A percentile compares a stretch with the other conserved stretches of the same genome.
Evolutionary conservation across 768 basidiomycete genomes (phyloP).

Genomic region (Russula lepida): DNA sequence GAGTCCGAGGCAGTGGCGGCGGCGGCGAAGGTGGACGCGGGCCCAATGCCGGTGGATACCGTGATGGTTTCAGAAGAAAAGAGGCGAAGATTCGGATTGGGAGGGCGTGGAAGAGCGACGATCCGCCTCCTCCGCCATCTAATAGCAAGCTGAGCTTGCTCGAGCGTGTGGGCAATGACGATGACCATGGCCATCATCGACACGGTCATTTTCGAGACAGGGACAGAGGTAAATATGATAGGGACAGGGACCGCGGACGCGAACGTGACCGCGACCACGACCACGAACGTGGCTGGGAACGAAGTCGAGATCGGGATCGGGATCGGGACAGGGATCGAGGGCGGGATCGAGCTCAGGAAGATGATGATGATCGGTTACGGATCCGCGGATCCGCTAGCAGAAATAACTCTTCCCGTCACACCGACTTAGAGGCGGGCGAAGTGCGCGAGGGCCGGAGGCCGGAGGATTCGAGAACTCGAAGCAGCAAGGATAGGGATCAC

Average conservation of each 20-base stretch:
- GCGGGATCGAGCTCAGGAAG: conserved; percentile 18
- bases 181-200: background rate
- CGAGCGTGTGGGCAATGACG: background rate
- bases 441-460: background rate
- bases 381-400: conserved; percentile 6
- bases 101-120: conserved; percentile 14
- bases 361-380: conserved; percentile 3
- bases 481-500: conserved; percentile 2
- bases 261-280: conserved; percentile 12
- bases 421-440: background rate
- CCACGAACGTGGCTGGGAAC: background rate
- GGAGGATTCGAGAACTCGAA: conserved; percentile 16
- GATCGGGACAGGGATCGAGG: background rate
- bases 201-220: background rate
- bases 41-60: conserved; percentile 25
- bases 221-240: background rate
- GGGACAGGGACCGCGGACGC: background rate
- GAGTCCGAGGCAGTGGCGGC: conserved; percentile 17
- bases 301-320: background rate
- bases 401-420: background rate
- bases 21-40: conserved; percentile 29
- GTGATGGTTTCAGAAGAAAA: conserved; percentile 20
- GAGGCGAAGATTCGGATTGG: conserved; percentile 24
- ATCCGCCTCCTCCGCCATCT: background rate
- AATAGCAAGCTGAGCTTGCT: conserved; percentile 5